Evolutionary conservation across 805 yeast species (phyloP).

Genomic region (Metschnikowia noctiluminum): DNA sequence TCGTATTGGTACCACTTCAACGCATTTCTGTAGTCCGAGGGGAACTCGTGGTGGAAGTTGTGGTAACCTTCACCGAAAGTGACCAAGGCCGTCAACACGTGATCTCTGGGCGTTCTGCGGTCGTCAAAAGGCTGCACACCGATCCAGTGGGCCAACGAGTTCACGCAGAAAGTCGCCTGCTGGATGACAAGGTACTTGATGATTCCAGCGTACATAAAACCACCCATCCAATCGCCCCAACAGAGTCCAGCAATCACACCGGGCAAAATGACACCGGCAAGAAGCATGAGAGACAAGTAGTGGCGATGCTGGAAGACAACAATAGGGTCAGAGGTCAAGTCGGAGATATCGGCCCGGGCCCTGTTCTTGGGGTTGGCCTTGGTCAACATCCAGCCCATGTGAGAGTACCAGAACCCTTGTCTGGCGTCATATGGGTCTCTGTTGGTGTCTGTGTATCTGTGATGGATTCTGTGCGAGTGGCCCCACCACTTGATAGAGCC

Average conservation of each 20-base stretch:
- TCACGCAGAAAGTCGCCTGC: constrained; percentile 84
- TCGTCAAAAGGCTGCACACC: constrained; percentile 86
- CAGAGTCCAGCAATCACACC: constrained; percentile 31
- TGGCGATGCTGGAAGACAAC: constrained; percentile 82
- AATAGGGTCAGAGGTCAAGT: constrained; percentile 71
- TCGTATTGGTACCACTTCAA: constrained; percentile 85
- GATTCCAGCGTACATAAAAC: constrained; percentile 73
- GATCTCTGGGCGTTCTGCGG: constrained; percentile 84
- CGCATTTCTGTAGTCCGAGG: constrained; percentile 85
- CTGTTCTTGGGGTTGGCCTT: constrained; percentile 79
- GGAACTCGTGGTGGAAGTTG: constrained; percentile 89
- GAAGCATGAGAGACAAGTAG: constrained; percentile 57
- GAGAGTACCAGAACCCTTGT: constrained; percentile 79
- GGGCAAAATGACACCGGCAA: constrained; percentile 66
- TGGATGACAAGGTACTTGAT: constrained; percentile 68
- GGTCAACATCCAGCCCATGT: constrained; percentile 81
- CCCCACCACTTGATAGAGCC: constrained; percentile 92
- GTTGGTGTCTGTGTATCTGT: constrained; percentile 77
- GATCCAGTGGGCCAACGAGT: constrained; percentile 83
- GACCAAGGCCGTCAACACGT: constrained; percentile 72
- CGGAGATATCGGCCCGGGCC: constrained; percentile 80
- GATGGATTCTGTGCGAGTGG: constrained; percentile 81
- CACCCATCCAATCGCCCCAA: constrained; percentile 53
- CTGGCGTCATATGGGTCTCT: constrained; percentile 88
- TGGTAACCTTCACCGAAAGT: constrained; percentile 91